Evolutionary conservation across 768 basidiomycete genomes (phyloP).

Genomic region (Podaxis mareebaensis): DNA sequence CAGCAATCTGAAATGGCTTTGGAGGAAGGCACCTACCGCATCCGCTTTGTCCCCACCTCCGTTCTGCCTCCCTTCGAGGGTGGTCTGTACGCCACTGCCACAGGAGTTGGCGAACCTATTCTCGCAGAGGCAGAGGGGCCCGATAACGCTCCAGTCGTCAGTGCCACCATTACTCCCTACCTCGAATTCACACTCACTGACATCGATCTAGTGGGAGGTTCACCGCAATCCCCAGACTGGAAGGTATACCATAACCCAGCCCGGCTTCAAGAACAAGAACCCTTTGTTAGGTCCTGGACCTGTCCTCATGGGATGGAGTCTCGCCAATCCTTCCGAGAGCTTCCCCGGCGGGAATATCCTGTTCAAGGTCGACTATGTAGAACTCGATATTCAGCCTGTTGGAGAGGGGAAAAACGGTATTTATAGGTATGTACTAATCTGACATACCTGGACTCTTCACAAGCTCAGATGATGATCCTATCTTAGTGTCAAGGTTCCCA

Average conservation of each 20-base stretch:
- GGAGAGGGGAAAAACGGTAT: background rate
- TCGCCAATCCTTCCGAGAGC: background rate
- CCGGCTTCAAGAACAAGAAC: background rate
- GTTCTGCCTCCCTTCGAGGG: background rate
- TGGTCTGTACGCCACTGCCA: background rate
- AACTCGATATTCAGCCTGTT: background rate
- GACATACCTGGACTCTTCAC: background rate
- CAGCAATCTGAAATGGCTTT: background rate
- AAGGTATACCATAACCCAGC: conserved; percentile 5
- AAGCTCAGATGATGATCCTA: background rate
- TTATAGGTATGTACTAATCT: background rate
- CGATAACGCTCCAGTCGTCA: background rate
- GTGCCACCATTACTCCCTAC: background rate
- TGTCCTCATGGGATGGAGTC: background rate
- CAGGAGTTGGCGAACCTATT: background rate
- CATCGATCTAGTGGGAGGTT: background rate
- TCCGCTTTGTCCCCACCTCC: background rate
- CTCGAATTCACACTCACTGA: background rate
- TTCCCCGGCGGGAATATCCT: background rate
- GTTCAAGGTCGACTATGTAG: background rate
- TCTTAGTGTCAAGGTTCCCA: conserved; percentile 1
- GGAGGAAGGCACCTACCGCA: background rate
- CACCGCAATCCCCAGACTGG: background rate
- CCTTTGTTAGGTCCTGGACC: background rate
- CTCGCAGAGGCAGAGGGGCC: background rate